Evolutionary conservation across 192 early-diverging fungal genomes (phyloP), one percentile per base, ranked within the genome.

Genomic region (Paraglomus brasilianum): DNA sequence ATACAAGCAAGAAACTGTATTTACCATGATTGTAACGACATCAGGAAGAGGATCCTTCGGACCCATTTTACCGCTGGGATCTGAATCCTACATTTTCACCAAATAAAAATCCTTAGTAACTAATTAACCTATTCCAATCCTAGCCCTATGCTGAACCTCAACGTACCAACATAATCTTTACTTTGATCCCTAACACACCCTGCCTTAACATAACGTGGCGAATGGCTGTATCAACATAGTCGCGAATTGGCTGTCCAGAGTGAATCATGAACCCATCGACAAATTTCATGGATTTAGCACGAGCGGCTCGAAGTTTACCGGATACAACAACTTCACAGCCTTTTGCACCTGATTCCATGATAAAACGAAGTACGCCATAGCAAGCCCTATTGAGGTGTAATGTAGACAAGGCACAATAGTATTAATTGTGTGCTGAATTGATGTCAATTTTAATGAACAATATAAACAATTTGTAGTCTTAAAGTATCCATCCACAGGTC

Each of bases 251-350:
- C 82, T 97, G 91, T 86, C 97, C 97, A 79, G 95, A 96, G 93
- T 98, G 95, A 82, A 98, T 92, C 95, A 98, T 96, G 91, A 98
- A 97, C 73, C 97, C 97, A 76, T 97, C 95, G 80, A 89, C 86
- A 85, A 98, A 98, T 91, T 98, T 98, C 97, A 97, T 97, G 64
- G 97, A 88, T 93, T 98, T 98, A 82, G 97, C 97, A 94, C 97
- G 97, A 71, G 95, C 95, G 81, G 91, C 97, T 84, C 97, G 95
- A 74, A 98, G 90, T 91, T 98, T 98, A 73, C 97, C 97, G 71
- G 95, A 97, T 72, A 98, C 91, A 78, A 98, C 86, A 66, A 98
- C 97, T 82, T 98, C 97, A 83, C 92, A 94, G 81, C 97, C 97
- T 91, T 98, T 98, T 77, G 94, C 97, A 75, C 95, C 95, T 77